Conservation (phyloP, 208 protist genomes). For the Trypanosoma conorhini region DNA sequence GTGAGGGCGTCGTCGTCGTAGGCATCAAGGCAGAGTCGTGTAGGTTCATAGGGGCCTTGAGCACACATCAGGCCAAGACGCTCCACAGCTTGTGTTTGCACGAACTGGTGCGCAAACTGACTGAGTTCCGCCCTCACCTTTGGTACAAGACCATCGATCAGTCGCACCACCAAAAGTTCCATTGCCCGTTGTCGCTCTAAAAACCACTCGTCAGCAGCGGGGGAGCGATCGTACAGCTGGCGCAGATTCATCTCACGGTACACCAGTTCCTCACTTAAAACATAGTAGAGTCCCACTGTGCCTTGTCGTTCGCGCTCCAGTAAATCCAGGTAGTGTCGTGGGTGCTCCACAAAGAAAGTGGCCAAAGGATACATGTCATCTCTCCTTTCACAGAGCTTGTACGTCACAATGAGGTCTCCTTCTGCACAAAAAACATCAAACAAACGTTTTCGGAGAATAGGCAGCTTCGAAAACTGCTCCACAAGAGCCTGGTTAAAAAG, state of each 20-base stretch:
- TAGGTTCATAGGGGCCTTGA: slow-evolving; percentile 68
- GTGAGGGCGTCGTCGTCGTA: slow-evolving; percentile 48
- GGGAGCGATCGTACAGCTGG: slow-evolving; percentile 43
- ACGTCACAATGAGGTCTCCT: slow-evolving; percentile 77
- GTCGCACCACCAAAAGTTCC: slow-evolving; percentile 51
- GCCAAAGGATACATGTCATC: slow-evolving; percentile 72
- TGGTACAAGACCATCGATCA: slow-evolving; percentile 57
- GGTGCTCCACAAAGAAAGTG: slow-evolving; percentile 73
- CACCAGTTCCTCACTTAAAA: slow-evolving; percentile 72
- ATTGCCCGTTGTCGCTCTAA: slow-evolving; percentile 57
- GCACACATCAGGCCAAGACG: slow-evolving; percentile 60
- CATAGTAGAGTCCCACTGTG: slow-evolving; percentile 58
- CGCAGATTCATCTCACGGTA: slow-evolving; percentile 58
- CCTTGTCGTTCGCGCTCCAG: slow-evolving; percentile 72
- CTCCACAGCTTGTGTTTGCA: slow-evolving; percentile 41
- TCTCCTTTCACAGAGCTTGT: slow-evolving; percentile 40
- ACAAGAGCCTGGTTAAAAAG: slow-evolving; percentile 82
- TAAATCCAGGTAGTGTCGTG: slow-evolving; percentile 70
- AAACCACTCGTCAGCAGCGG: slow-evolving; percentile 55
- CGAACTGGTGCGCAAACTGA: slow-evolving; percentile 45
- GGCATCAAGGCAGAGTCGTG: slow-evolving; percentile 50
- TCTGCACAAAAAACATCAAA: slow-evolving; percentile 80
- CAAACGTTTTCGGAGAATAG: slow-evolving; percentile 61
- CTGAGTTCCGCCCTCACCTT: slow-evolving; percentile 68
- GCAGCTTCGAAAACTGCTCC: slow-evolving; percentile 74